These are phyloP conservation scores for Gossypium turneri DNA, from an alignment of 345 rosid species.

Conservation along the genomic window DNA sequence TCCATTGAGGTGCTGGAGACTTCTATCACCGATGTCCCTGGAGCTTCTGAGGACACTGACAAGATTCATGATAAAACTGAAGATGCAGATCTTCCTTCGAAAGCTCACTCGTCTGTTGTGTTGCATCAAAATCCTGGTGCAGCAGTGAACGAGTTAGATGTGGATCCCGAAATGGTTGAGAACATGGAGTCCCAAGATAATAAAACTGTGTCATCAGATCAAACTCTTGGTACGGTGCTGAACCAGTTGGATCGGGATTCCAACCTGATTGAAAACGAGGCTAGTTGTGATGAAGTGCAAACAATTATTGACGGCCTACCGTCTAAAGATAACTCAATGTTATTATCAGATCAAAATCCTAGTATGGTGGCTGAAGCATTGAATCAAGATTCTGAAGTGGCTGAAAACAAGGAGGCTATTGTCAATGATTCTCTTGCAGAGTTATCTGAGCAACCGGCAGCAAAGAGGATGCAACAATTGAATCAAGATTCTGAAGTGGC, in stretches of 20 bases:
- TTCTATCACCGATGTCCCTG: conserved; percentile 21
- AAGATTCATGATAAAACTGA: conserved; percentile 16
- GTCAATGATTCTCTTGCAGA: neutral
- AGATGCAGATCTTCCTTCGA: conserved; percentile 14
- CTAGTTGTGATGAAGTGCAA: conserved; percentile 6
- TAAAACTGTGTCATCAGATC: neutral
- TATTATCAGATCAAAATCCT: neutral
- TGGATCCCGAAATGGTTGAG: conserved; percentile 18
- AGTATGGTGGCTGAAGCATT: neutral
- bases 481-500: neutral
- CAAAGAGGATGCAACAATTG: neutral
- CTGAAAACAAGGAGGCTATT: conserved; percentile 16
- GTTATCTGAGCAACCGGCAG: no score
- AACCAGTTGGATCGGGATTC: conserved; percentile 1
- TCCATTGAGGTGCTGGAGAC: conserved; percentile 30
- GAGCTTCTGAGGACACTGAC: conserved; percentile 23
- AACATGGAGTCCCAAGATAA: conserved; percentile 5
- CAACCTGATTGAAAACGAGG: conserved; percentile 2
- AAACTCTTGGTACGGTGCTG: neutral
- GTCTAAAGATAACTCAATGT: neutral
- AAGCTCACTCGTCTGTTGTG: conserved; percentile 15
- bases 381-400: neutral
- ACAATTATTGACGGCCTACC: neutral
- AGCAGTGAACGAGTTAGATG: conserved; percentile 28
- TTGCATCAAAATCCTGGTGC: conserved; percentile 21